Base-by-base conservation (phyloP, 2,329 filamentous ascomycete species). In the Corniculantispora saksenae region DNA sequence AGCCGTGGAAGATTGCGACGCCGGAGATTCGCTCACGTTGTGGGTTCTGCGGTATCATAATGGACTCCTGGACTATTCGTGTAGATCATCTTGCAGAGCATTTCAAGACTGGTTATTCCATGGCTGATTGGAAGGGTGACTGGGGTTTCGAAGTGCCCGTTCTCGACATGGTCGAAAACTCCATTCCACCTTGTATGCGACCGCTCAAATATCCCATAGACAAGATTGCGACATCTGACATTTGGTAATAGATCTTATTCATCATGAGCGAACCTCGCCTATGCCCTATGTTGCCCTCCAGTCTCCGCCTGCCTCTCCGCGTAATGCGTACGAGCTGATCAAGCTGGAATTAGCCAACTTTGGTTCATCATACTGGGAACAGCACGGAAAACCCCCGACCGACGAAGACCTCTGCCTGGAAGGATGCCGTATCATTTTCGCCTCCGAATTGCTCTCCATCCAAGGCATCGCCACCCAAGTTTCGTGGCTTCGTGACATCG, bases 81-180 rank as follows among this genome's bases (percentile, higher is more conserved):
- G 80, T 85, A 19, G 87, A 89, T 70, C 87, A 90, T 71, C 76
- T 89, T 47, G 87, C 87, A n/a, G 86, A 89, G 68, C 87, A 89
- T 75, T 90, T 89, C 79, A 89, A 88, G 76, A 84, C 81, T 29
- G 86, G 87, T 77, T 84, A 83, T 68, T 86, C 84, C 71, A 90
- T 90, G 87, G 85, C 84, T 67, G 85, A 89, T 75, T 90, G 87
- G 87, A 87, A 88, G 80, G 87, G 87, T 78, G 87, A 88, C 75
- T 89, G 87, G 86, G 87, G 87, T 80, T 89, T 90, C 67, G 87
- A 89, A 63, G 78, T 79, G 32, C 82, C 85, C 43, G 83, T 89
- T 50, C 78, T 88, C 69, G 81, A 86, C 67, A 84, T 89, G 80
- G 84, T 89, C 70, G 87, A 89, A 75, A 89, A 89, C 72, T 86